phyloP scores from a whole-genome alignment of 2,329 filamentous ascomycete genomes.

The Periconia sp. region DNA sequence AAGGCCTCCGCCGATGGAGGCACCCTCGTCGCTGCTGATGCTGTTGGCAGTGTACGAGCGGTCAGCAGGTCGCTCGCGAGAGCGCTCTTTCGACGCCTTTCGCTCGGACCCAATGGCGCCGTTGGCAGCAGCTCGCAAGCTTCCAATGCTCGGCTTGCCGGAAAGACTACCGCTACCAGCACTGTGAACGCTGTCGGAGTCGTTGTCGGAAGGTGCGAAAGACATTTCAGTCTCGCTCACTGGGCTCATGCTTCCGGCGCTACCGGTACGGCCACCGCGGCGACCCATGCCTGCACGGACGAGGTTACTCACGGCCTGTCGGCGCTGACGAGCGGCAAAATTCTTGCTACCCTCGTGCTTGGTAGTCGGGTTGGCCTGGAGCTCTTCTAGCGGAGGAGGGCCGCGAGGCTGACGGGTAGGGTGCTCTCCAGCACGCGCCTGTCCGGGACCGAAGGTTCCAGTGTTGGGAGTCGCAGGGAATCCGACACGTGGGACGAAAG shows the following conservation, averaged over 20 bases:
- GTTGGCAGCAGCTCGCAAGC: constrained; percentile 77
- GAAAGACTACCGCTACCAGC: constrained; percentile 84
- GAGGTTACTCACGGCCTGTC: constrained; percentile 88
- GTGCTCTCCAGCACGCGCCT: constrained; percentile 92
- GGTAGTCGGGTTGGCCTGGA: constrained; percentile 85
- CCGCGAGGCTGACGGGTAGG: constrained; percentile 91
- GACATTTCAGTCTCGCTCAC: constrained; percentile 79
- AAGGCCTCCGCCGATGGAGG: constrained; percentile 62
- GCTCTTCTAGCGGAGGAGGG: constrained; percentile 89
- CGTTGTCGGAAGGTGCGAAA: constrained; percentile 75
- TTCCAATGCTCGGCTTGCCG: constrained; percentile 74
- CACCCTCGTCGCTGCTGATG: constrained; percentile 67
- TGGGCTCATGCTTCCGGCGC: constrained; percentile 80
- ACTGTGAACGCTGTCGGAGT: constrained; percentile 48
- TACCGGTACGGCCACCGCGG: constrained; percentile 71
- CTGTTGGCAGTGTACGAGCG: constrained; percentile 66
- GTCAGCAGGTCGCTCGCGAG: constrained; percentile 40
- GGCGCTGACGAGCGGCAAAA: constrained; percentile 90
- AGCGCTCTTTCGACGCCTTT: constrained; percentile 59
- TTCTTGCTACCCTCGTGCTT: constrained; percentile 97
- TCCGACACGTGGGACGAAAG: constrained; percentile 58
- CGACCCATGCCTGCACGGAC: constrained; percentile 89
- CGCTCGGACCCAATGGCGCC: constrained; percentile 89
- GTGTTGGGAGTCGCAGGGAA: constrained; percentile 82
- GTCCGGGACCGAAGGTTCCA: constrained; percentile 89